These are phyloP conservation scores for Colletotrichum sidae DNA, from an alignment of 2,329 filamentous ascomycete genomes.

Conservation along the genomic window DNA sequence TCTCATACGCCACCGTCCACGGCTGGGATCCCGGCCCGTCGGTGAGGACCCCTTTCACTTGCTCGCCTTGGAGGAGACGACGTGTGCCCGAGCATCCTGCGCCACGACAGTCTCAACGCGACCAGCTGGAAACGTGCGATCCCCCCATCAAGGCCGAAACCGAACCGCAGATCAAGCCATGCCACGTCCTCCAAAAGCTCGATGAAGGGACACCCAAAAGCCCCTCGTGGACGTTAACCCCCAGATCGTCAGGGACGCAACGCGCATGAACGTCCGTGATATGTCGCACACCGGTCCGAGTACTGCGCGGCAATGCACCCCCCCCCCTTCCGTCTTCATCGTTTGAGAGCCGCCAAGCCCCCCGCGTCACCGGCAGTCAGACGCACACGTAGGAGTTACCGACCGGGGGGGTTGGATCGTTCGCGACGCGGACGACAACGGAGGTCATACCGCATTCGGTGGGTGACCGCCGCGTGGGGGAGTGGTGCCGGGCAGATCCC, in stretches of 20 bases:
- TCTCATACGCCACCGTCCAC: slow-evolving; percentile 31
- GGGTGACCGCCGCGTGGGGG: slow-evolving; percentile 10
- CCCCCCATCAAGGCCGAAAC: background rate
- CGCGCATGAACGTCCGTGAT: background rate
- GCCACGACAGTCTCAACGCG: slow-evolving; percentile 11
- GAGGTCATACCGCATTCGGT: slow-evolving; percentile 22
- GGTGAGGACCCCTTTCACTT: slow-evolving; percentile 30
- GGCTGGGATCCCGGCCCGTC: slow-evolving; percentile 29
- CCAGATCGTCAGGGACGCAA: slow-evolving; percentile 9
- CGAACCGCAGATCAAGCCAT: background rate
- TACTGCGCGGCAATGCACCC: too few relatives aligned
- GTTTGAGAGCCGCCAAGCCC: too few relatives aligned
- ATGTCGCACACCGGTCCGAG: too few relatives aligned
- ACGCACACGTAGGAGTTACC: too few relatives aligned
- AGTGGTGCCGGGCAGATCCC: slow-evolving; percentile 26
- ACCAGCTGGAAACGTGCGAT: background rate
- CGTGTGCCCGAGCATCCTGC: slow-evolving; percentile 30
- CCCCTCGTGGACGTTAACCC: slow-evolving; percentile 3
- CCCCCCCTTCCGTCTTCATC: background rate
- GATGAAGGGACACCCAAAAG: background rate
- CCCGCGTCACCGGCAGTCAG: too few relatives aligned
- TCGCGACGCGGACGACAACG: slow-evolving; percentile 11
- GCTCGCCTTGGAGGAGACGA: slow-evolving; percentile 33
- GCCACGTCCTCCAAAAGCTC: background rate
- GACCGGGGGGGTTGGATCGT: too few relatives aligned